Base-by-base conservation (phyloP, 179 eudicot species). In the Amaranthus tricolor region DNA sequence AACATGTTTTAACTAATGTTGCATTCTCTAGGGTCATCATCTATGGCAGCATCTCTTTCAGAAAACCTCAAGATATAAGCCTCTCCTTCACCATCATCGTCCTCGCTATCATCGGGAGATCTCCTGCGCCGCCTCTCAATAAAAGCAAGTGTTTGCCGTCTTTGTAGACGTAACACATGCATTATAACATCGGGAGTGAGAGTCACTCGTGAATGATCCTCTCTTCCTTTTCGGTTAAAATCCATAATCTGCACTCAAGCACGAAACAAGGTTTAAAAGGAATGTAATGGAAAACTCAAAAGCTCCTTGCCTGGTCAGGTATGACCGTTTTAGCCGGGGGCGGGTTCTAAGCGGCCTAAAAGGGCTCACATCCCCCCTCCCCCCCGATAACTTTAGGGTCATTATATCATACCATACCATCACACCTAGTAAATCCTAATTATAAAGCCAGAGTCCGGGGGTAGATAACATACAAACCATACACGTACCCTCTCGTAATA, bases 111-210 rank as follows among this genome's bases (percentile, higher is more conserved):
- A 55, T 67, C 57, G 79, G 82, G 84, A 57, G 63, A 85, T 84
- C 86, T 78, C 19, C 56, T 73, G 12, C 75, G 66, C 63, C 80
- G 83, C 77, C 89, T 77, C 77, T 86, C 89, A 13, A 77, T 75
- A 79, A 84, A 84, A 62, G 86, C 85, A 67, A 79, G 50, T 47
- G 91, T 80, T 78, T 87, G 96, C 71, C 93, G 86, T 78, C 91
- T 81, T 57, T 89, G 93, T 31, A 89, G 75, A 69, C 90, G 86
- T 68, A 90, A 78, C 72, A 89, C 88, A 71, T 87, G 96, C 93
- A 86, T 87, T 66, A 89, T 82, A 24, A 90, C 85, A 80, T 90
- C 93, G 9, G 96, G 91, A 51, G 89, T 86, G 16, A 90, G 85
- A 7, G 87, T 76, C 31, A 83, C 79, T 57, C 81, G 87, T 17